Evolutionary conservation across 1,284 basidiomycete species (phyloP).

Genomic region (Ustilago hordei): DNA sequence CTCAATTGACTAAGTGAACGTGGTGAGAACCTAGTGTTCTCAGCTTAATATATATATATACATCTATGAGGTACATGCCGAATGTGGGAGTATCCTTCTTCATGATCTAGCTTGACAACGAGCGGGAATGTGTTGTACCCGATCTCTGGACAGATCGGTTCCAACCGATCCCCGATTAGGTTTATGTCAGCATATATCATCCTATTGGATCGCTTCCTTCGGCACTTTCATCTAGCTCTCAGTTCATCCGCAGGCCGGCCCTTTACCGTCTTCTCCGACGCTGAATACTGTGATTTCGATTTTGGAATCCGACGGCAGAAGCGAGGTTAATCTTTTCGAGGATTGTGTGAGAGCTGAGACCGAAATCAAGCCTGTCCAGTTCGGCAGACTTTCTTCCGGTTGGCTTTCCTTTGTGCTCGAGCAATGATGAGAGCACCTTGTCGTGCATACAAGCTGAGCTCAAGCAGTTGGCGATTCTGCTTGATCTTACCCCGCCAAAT

Average conservation of each 20-base stretch:
- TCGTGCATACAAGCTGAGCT: background rate
- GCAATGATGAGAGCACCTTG: background rate
- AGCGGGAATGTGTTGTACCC: no score
- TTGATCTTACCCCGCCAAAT: background rate
- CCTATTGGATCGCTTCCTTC: no score
- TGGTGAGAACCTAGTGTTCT: no score
- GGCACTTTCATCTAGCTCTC: background rate
- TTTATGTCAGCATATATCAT: no score
- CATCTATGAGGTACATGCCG: no score
- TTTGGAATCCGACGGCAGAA: slow-evolving; percentile 4
- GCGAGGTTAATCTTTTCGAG: slow-evolving; percentile 3
- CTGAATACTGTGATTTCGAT: background rate
- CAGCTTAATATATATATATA: no score
- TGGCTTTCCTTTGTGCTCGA: background rate
- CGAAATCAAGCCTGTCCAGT: slow-evolving; percentile 9
- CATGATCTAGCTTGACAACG: no score
- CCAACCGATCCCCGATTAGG: no score
- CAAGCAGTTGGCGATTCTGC: slow-evolving; percentile 1
- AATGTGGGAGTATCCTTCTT: no score
- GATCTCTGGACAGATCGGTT: no score
- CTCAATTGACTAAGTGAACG: no score
- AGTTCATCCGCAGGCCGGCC: slow-evolving; percentile 1
- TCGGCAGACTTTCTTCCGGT: slow-evolving; percentile 20
- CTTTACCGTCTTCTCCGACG: slow-evolving; percentile 13
- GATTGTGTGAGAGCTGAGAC: slow-evolving; percentile 6